These are phyloP conservation scores for Puccinia polysora DNA, from an alignment of 1,284 basidiomycete species.

Conservation along the genomic window DNA sequence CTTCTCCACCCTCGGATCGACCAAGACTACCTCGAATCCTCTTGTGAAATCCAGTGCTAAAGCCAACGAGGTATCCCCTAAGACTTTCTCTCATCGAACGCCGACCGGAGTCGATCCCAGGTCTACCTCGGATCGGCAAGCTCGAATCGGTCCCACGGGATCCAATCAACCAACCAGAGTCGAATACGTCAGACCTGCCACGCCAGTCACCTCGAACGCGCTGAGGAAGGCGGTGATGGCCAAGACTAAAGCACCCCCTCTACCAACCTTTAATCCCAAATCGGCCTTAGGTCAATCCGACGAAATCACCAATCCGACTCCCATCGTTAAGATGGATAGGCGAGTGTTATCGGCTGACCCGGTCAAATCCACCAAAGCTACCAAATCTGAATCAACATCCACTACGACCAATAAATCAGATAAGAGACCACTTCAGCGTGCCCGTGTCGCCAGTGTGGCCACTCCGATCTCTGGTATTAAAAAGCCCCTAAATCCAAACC, in stretches of 20 bases:
- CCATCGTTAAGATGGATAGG: neutral
- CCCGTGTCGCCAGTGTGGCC: conserved; percentile 28
- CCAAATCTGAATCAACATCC: too few relatives aligned
- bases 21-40: neutral
- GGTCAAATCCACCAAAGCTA: neutral
- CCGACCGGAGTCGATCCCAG: too few relatives aligned
- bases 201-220: neutral
- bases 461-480: conserved; percentile 28
- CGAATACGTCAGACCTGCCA: conserved; percentile 3
- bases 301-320: neutral
- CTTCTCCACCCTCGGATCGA: neutral
- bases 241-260: conserved; percentile 10
- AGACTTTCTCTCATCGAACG: too few relatives aligned
- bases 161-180: neutral
- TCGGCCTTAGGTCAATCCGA: neutral
- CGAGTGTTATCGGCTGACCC: conserved; percentile 12
- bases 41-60: too few relatives aligned
- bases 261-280: conserved; percentile 22
- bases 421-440: conserved; percentile 8
- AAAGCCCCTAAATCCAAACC: neutral
- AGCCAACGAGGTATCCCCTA: too few relatives aligned
- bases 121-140: too few relatives aligned
- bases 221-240: conserved; percentile 1
- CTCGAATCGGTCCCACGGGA: too few relatives aligned
- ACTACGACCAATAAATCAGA: neutral